Evolutionary conservation across 257 asterid genomes (phyloP).

Genomic region (Penstemon newberryi): DNA sequence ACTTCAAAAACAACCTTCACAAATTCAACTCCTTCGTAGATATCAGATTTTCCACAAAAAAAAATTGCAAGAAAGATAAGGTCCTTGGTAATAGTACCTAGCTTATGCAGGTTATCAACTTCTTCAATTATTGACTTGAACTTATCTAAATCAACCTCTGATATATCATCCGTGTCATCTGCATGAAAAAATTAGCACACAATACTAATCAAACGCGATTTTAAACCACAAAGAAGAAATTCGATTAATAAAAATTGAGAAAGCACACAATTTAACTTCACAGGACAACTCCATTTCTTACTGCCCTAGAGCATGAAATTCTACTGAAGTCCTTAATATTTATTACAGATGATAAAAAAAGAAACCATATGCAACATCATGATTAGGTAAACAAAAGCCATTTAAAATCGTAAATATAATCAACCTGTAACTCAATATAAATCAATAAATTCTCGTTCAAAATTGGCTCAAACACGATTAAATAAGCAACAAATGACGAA

Average conservation of each 20-base stretch:
- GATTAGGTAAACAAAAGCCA: too few relatives aligned
- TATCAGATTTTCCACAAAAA: neutral
- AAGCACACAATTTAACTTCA: neutral
- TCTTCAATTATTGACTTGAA: constrained; percentile 71
- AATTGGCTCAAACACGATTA: neutral
- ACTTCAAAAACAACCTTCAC: neutral
- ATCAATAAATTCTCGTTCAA: too few relatives aligned
- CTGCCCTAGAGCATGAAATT: neutral
- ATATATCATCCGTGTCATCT: constrained; percentile 85
- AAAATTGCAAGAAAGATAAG: constrained; percentile 6
- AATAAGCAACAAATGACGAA: neutral
- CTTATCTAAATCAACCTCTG: constrained; percentile 59
- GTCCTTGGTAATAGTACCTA: constrained; percentile 47
- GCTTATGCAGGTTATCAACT: constrained; percentile 76
- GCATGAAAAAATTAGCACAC: constrained; percentile 34
- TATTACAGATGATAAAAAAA: too few relatives aligned
- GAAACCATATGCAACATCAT: too few relatives aligned
- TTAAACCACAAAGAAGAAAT: neutral
- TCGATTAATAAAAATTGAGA: neutral
- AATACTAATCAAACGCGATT: neutral
- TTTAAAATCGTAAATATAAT: neutral
- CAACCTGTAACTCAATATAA: neutral
- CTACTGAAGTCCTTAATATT: too few relatives aligned
- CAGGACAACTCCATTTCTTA: constrained; percentile 5
- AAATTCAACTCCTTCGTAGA: neutral